Conservation (phyloP, 23 red algal genomes). For the Gracilaria caudata region DNA sequence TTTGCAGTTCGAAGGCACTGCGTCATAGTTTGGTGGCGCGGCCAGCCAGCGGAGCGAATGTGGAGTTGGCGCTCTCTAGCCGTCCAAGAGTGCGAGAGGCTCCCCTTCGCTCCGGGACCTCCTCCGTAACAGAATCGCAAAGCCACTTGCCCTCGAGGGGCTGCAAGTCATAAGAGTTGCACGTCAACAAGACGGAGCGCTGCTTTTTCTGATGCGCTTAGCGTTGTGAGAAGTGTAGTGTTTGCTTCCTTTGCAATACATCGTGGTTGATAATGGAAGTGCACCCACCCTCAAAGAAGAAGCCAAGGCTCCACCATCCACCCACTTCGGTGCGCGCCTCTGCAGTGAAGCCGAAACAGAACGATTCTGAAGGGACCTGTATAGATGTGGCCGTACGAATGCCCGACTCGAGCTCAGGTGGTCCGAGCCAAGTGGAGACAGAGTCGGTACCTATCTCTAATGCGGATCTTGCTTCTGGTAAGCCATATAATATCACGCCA, state of each 20-base stretch:
- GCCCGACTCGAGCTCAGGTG: conserved; percentile 14
- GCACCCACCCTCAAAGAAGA: conserved; percentile 3
- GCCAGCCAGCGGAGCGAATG: neutral
- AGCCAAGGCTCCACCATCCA: conserved; percentile 9
- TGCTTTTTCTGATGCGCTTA: neutral
- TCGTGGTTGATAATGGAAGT: neutral
- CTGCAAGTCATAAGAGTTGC: neutral
- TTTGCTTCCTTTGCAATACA: neutral
- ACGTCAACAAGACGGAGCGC: neutral
- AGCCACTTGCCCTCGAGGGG: neutral
- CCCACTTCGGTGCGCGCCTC: neutral
- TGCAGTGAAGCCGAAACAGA: neutral
- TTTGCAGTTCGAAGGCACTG: no score
- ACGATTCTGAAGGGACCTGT: neutral
- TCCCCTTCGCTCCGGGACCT: neutral
- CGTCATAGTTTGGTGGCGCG: neutral
- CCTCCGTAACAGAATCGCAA: neutral
- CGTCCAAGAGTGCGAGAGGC: neutral
- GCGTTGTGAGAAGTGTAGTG: no score
- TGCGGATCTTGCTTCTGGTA: conserved; percentile 42
- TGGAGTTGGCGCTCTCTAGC: neutral
- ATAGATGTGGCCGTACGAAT: conserved; percentile 15
- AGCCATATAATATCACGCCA: conserved; percentile 75
- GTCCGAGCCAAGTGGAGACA: conserved; percentile 37
- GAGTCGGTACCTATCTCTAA: conserved; percentile 48